Conservation (phyloP, 306 rosid genomes). For the Casuarina equisetifolia region DNA sequence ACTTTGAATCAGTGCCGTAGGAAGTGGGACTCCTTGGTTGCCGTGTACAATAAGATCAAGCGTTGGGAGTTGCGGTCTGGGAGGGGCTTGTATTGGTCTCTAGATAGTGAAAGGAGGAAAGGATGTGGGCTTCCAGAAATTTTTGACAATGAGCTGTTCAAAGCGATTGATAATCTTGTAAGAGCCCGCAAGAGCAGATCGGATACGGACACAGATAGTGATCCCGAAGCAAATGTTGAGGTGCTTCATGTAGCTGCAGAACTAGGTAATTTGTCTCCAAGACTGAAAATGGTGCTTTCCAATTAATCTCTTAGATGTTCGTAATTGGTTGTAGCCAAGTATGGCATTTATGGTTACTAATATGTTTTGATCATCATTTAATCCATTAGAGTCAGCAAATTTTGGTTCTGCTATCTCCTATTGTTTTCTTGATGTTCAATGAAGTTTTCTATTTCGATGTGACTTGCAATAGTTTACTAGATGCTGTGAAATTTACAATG, state of each 20-base stretch:
- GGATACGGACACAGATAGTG: constrained; percentile 50
- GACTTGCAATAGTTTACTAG: not conserved
- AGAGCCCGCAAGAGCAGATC: constrained; percentile 45
- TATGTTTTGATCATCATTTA: not conserved
- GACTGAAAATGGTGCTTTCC: not conserved
- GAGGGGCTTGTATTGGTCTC: constrained; percentile 31
- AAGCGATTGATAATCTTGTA: constrained; percentile 40
- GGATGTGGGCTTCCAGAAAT: constrained; percentile 43
- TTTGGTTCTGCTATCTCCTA: not conserved
- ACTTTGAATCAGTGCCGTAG: constrained; percentile 58
- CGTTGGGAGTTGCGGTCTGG: constrained; percentile 28
- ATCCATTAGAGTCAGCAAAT: not conserved
- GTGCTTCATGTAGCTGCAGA: constrained; percentile 40
- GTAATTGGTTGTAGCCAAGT: not conserved
- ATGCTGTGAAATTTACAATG: not conserved
- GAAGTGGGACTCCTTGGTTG: constrained; percentile 60
- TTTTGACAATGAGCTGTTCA: constrained; percentile 57
- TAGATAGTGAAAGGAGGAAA: constrained; percentile 33
- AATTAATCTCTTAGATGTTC: not conserved
- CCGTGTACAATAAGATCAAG: constrained; percentile 25
- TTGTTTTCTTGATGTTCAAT: not conserved
- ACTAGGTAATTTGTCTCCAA: constrained; percentile 44
- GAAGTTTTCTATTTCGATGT: not conserved
- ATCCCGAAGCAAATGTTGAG: constrained; percentile 44
- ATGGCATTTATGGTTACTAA: not conserved